These are phyloP conservation scores for Wallemia hederae DNA, from an alignment of 1,284 basidiomycete species.

Conservation along the genomic window DNA sequence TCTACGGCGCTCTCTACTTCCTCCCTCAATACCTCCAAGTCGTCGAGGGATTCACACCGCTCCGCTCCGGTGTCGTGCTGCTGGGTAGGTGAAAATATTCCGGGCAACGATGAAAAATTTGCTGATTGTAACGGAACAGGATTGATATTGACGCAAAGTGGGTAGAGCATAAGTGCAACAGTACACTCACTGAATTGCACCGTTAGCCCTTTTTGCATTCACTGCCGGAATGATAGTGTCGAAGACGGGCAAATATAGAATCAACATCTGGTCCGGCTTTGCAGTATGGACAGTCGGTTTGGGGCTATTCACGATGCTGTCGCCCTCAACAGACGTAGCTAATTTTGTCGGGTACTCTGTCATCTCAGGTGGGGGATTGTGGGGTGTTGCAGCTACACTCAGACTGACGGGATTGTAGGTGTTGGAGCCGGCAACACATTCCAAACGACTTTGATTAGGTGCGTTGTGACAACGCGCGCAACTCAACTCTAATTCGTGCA, in stretches of 20 bases:
- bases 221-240: slow-evolving; percentile 28
- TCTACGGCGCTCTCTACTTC: slow-evolving; percentile 23
- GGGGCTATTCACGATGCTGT: slow-evolving; percentile 29
- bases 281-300: slow-evolving; percentile 35
- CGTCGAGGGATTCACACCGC: slow-evolving; percentile 30
- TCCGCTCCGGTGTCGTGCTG: slow-evolving; percentile 30
- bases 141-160: slow-evolving; percentile 30
- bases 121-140: no score
- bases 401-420: slow-evolving; percentile 28
- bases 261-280: slow-evolving; percentile 34
- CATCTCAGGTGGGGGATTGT: not conserved
- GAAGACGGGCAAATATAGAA: slow-evolving; percentile 32
- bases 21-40: slow-evolving; percentile 14
- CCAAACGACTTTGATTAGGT: slow-evolving; percentile 6
- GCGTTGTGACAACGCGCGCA: slow-evolving; percentile 23
- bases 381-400: slow-evolving; percentile 22
- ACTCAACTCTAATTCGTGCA: slow-evolving; percentile 31
- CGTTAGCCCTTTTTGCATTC: slow-evolving; percentile 7
- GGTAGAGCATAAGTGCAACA: slow-evolving; percentile 20
- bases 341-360: not conserved
- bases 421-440: slow-evolving; percentile 30
- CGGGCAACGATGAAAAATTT: no score
- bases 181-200: not conserved
- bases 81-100: no score
- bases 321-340: slow-evolving; percentile 1